Percentiles rank a stretch among this genome's conserved stretches.
Evolutionary conservation across 169 alveolate genomes (phyloP).

Genomic region (Cryptosporidium sp.): DNA sequence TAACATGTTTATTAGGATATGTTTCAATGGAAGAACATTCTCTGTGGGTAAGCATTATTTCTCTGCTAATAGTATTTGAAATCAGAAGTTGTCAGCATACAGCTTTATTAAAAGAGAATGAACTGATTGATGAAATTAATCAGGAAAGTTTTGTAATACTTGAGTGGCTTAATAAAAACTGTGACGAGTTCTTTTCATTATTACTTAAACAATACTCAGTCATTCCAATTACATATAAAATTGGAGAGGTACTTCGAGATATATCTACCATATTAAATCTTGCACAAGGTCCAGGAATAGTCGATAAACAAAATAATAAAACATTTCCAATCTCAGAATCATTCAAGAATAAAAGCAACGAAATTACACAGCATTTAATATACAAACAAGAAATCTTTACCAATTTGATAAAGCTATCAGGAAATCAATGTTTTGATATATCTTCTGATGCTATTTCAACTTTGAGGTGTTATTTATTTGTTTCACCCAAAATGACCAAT

Average conservation of each 20-base stretch:
- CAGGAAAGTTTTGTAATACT: conserved; percentile 29
- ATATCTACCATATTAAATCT: conserved; percentile 52
- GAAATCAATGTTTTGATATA: conserved; percentile 65
- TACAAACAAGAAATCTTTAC: conserved; percentile 32
- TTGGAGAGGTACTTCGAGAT: conserved; percentile 63
- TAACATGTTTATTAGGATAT: conserved; percentile 42
- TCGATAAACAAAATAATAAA: conserved; percentile 53
- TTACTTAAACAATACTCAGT: conserved; percentile 8
- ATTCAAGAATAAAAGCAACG: conserved; percentile 7
- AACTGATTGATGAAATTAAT: neutral
- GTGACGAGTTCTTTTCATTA: conserved; percentile 45
- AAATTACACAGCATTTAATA: conserved; percentile 17
- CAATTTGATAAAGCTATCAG: conserved; percentile 37
- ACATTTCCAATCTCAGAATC: conserved; percentile 43
- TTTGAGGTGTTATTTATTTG: conserved; percentile 57
- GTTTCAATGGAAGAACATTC: conserved; percentile 40
- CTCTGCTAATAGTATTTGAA: conserved; percentile 55
- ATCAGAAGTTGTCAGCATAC: conserved; percentile 43
- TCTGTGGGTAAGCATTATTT: conserved; percentile 41
- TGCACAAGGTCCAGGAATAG: conserved; percentile 52
- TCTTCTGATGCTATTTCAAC: conserved; percentile 67
- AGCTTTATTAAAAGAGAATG: neutral
- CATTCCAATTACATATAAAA: conserved; percentile 50
- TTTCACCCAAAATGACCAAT: conserved; percentile 55
- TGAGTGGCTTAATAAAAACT: conserved; percentile 20